Percentiles rank a stretch among this genome's conserved stretches.
Evolutionary conservation across 768 basidiomycete genomes (phyloP).

Genomic region (Hortiboletus campestris): DNA sequence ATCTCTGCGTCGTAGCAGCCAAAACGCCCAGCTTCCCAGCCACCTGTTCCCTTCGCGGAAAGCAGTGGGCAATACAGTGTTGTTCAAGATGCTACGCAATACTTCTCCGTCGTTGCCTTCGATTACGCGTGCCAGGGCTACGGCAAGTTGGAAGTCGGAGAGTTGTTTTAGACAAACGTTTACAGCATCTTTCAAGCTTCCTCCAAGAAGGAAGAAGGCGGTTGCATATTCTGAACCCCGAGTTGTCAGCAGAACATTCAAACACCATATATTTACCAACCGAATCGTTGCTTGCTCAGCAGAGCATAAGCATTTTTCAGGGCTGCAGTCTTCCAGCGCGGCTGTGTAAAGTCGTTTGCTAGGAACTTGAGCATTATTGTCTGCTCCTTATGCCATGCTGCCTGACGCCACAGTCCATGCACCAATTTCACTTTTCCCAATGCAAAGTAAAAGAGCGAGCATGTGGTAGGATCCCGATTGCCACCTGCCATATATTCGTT

Average conservation of each 20-base stretch:
- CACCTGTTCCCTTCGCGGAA: slow-evolving; percentile 88
- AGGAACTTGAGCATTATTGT: slow-evolving; percentile 87
- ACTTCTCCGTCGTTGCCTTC: slow-evolving; percentile 85
- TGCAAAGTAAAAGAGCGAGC: slow-evolving; percentile 93
- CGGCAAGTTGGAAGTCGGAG: slow-evolving; percentile 85
- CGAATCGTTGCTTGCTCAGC: slow-evolving; percentile 86
- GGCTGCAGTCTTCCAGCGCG: slow-evolving; percentile 90
- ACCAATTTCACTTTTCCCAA: slow-evolving; percentile 90
- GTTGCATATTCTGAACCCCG: slow-evolving; percentile 86
- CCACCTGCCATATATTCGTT: slow-evolving; percentile 92
- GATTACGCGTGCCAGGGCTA: slow-evolving; percentile 80
- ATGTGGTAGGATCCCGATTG: slow-evolving; percentile 81
- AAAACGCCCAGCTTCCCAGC: slow-evolving; percentile 95
- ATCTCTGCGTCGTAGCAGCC: slow-evolving; percentile 86
- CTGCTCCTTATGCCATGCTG: slow-evolving; percentile 91
- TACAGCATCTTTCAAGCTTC: slow-evolving; percentile 85
- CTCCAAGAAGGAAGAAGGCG: slow-evolving; percentile 94
- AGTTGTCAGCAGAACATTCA: slow-evolving; percentile 2
- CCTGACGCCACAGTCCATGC: slow-evolving; percentile 94
- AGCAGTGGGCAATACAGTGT: slow-evolving; percentile 77
- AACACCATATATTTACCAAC: slow-evolving; percentile 43
- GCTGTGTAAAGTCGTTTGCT: slow-evolving; percentile 79
- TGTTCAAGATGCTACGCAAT: slow-evolving; percentile 65
- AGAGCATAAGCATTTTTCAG: slow-evolving; percentile 95
- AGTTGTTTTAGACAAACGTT: slow-evolving; percentile 87